These are phyloP conservation scores for Mycosphaerella sp. DNA, from an alignment of 2,329 filamentous ascomycete genomes.

Conservation along the genomic window DNA sequence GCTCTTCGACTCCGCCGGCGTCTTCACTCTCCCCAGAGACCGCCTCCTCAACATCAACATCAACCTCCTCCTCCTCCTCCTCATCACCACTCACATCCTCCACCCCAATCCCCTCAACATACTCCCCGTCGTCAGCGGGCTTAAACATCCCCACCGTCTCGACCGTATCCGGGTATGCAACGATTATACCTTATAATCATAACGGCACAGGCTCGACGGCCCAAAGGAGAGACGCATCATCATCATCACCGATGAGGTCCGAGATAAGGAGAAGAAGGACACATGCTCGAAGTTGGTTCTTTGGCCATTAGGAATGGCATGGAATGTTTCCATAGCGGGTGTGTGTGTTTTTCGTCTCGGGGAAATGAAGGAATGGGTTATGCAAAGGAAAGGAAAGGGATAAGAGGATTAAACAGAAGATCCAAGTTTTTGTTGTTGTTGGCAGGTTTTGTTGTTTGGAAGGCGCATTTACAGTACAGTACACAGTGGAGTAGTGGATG, in stretches of 20 bases:
- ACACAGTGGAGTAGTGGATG: too few species aligned
- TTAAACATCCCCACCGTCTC: not conserved
- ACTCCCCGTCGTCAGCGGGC: constrained; percentile 2
- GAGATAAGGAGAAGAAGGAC: not conserved
- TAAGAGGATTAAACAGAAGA: too few species aligned
- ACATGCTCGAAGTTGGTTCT: constrained; percentile 4
- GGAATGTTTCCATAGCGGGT: not conserved
- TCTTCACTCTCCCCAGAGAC: not conserved
- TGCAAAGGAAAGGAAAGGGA: too few species aligned
- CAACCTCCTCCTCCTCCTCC: not conserved
- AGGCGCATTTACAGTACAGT: too few species aligned
- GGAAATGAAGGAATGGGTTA: not conserved
- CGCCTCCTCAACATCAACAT: constrained; percentile 1
- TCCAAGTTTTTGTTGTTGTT: too few species aligned
- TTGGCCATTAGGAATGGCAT: constrained; percentile 1
- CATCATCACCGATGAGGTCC: too few species aligned
- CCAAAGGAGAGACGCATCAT: not conserved
- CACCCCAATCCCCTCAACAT: constrained; percentile 1
- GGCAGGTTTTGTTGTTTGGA: too few species aligned
- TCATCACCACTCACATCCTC: constrained; percentile 1
- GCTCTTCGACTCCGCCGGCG: not conserved
- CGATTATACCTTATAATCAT: not conserved
- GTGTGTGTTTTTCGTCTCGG: not conserved
- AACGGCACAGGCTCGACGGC: not conserved
- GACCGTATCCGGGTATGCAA: not conserved